Base-by-base conservation (phyloP, 164 flowering plant species). In the Tinospora cordifolia region DNA sequence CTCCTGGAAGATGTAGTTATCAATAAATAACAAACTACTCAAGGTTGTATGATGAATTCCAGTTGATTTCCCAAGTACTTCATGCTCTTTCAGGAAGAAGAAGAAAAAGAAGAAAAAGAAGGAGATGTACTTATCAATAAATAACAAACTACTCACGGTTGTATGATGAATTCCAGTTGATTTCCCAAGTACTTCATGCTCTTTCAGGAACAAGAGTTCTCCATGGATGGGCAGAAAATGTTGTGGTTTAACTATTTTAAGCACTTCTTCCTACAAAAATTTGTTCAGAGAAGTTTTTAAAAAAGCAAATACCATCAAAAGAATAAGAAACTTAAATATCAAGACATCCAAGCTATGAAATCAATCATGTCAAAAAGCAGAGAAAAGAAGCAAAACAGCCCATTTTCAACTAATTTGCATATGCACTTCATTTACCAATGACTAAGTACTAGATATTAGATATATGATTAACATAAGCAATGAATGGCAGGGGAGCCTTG, bases 211-310 rank as follows among this genome's bases (percentile, higher is more conserved):
- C 82, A 92, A 76, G 44, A 95, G 96, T 79, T 95, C 99, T 65
- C 99, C 99, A 84, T 95, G 97, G 71, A 95, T 83, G 73, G 99
- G 98, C 13, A 95, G 70, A 79, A 95, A 95, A 81, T 92, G 99
- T 74, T 92, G 99, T 12, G 99, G 99, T 87, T 92, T 95, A 76
- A 95, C 98, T 70, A 95, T 81, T 68, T 75, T 81, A 65, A 95
- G 96, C 46, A 90, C 94, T 83, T 95, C 99, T 70, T 89, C 98
- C 99, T 95, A 75, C 84, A 83, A 77, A 74, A 76, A 39, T 14
- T n/a, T n/a, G n/a, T n/a, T n/a, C n/a, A n/a, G n/a, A 74, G 22
- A 65, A 25, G 17, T 13, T 22, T 8, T 3, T 5, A 68, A 40
- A 40, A 65, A 65, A 51, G 59, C 21, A 3, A 0, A 22, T n/a